phyloP scores from a whole-genome alignment of 2,329 filamentous ascomycete species.

The Ramichloridium luteum region DNA sequence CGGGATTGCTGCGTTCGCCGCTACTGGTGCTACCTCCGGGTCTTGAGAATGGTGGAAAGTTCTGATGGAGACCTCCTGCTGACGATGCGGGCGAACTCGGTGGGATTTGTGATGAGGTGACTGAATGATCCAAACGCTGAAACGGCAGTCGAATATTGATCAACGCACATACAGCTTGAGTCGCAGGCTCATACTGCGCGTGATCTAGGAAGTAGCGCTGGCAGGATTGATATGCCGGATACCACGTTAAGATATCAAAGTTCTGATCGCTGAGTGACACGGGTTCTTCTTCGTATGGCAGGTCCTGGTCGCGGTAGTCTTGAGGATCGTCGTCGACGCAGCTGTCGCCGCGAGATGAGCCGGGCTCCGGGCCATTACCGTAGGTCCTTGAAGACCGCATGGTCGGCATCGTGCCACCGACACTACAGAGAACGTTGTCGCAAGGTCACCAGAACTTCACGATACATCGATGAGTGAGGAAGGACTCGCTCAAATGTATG shows the following conservation, averaged over 20 bases:
- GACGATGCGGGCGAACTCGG: not conserved
- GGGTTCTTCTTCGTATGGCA: too few species aligned
- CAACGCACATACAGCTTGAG: slow-evolving; percentile 80
- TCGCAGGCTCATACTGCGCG: slow-evolving; percentile 68
- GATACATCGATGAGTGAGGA: too few species aligned
- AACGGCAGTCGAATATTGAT: slow-evolving; percentile 86
- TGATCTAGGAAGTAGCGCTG: slow-evolving; percentile 84
- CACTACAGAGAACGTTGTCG: too few species aligned
- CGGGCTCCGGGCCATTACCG: too few species aligned
- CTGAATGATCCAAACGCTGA: slow-evolving; percentile 50
- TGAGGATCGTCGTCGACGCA: too few species aligned
- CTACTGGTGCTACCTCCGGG: slow-evolving; percentile 25
- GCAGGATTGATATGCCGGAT: slow-evolving; percentile 80
- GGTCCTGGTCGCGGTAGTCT: too few species aligned
- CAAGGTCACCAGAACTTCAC: too few species aligned
- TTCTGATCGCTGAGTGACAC: slow-evolving; percentile 31
- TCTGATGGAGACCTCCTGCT: not conserved
- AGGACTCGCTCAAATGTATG: too few species aligned
- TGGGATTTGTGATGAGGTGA: slow-evolving; percentile 28
- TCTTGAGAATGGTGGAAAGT: too few species aligned
- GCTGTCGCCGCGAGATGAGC: too few species aligned
- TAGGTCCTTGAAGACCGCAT: too few species aligned
- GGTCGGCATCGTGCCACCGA: too few species aligned
- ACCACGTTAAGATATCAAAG: slow-evolving; percentile 85
- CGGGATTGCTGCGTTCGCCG: slow-evolving; percentile 8